phyloP scores from a whole-genome alignment of 2,329 filamentous ascomycete species.

The Cladophialophora exuberans region DNA sequence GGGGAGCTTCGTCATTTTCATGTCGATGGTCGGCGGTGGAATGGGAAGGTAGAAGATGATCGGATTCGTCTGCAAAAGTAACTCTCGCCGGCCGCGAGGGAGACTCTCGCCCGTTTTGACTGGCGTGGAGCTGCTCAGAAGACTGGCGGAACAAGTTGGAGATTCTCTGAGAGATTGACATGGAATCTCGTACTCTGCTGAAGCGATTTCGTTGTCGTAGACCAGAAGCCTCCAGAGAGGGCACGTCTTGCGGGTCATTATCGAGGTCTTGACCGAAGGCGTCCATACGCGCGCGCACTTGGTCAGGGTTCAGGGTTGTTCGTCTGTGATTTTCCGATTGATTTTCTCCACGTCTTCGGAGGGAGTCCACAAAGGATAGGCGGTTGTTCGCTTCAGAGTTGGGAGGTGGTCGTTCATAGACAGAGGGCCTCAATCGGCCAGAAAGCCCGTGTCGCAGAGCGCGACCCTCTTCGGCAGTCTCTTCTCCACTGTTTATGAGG shows the following conservation, averaged over 20 bases:
- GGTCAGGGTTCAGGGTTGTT: slow-evolving; percentile 40
- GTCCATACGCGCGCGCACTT: slow-evolving; percentile 32
- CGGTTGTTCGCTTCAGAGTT: slow-evolving; percentile 18
- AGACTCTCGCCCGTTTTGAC: slow-evolving; percentile 35
- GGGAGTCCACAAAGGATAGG: slow-evolving; percentile 26
- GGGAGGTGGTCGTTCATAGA: slow-evolving; percentile 26
- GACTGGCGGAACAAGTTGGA: slow-evolving; percentile 49
- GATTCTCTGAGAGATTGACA: slow-evolving; percentile 44
- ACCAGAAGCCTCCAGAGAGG: slow-evolving; percentile 30
- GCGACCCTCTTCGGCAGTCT: slow-evolving; percentile 49
- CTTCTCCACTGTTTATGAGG: slow-evolving; percentile 49
- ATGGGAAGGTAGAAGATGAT: slow-evolving; percentile 41
- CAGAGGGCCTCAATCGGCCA: slow-evolving; percentile 36
- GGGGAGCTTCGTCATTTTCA: slow-evolving; percentile 44
- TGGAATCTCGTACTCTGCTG: slow-evolving; percentile 47
- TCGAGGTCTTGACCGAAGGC: slow-evolving; percentile 33
- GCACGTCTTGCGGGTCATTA: slow-evolving; percentile 33
- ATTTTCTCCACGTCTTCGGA: slow-evolving; percentile 21
- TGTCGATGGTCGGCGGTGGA: slow-evolving; percentile 45
- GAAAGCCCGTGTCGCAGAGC: slow-evolving; percentile 49
- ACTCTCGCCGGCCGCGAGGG: slow-evolving; percentile 38
- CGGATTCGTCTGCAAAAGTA: slow-evolving; percentile 38
- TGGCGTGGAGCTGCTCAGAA: slow-evolving; percentile 33
- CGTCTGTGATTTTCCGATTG: slow-evolving; percentile 40
- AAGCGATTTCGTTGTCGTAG: slow-evolving; percentile 38